These are phyloP conservation scores for Maudiozyma saulgeensis DNA, from an alignment of 805 yeast species.

Conservation along the genomic window DNA sequence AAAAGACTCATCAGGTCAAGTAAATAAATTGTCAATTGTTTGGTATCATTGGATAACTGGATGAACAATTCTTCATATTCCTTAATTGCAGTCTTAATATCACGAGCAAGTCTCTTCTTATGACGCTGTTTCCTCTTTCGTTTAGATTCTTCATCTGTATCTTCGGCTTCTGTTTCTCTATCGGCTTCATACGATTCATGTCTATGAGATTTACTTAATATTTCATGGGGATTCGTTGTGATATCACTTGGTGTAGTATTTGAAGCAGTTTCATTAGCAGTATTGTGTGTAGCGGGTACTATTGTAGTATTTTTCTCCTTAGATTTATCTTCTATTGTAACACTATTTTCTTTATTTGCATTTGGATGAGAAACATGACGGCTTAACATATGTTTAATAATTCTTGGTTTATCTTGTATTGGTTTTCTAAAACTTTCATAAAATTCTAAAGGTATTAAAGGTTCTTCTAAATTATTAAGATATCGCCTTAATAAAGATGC, in stretches of 20 bases:
- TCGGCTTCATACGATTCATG: conserved; percentile 8
- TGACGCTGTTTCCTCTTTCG: conserved; percentile 36
- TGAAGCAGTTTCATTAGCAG: not conserved
- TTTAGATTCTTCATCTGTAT: conserved; percentile 13
- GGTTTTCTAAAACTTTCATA: conserved; percentile 78
- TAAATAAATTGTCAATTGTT: conserved; percentile 76
- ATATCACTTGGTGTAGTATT: not conserved
- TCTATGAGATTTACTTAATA: not conserved
- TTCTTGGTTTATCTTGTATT: conserved; percentile 51
- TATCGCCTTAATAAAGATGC: conserved; percentile 82
- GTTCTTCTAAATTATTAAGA: conserved; percentile 83
- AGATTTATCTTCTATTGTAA: not conserved
- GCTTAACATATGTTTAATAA: conserved; percentile 54
- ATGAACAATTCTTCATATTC: conserved; percentile 64
- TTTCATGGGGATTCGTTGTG: not conserved
- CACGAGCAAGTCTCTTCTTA: conserved; percentile 51
- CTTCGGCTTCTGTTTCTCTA: conserved; percentile 9
- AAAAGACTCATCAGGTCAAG: conserved; percentile 81
- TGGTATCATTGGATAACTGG: conserved; percentile 63
- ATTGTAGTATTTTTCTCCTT: not conserved
- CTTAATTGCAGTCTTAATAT: conserved; percentile 57
- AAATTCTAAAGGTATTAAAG: conserved; percentile 67
- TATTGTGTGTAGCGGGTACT: not conserved
- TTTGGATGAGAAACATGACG: conserved; percentile 31
- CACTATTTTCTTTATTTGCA: conserved; percentile 24